phyloP scores from a whole-genome alignment of 371 early-diverging fungal species.

The Mucor sp. region DNA sequence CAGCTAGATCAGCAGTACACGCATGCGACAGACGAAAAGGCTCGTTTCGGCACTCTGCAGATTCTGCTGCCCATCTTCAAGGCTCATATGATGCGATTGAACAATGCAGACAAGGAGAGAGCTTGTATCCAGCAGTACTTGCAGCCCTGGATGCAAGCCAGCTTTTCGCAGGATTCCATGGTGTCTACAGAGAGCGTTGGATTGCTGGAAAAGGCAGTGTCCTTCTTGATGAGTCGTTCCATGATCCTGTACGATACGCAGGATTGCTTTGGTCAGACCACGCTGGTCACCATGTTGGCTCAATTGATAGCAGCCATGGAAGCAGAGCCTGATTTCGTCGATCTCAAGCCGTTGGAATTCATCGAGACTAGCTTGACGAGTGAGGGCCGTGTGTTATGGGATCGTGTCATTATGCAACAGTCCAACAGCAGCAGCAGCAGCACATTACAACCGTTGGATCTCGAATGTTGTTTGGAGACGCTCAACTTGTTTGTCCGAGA shows the following conservation, averaged over 20 bases:
- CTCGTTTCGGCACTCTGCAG: conserved; percentile 46
- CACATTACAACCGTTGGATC: conserved; percentile 16
- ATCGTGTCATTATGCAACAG: conserved; percentile 7
- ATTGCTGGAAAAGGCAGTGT: conserved; percentile 29
- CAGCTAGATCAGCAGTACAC: conserved; percentile 39
- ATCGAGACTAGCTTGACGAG: conserved; percentile 14
- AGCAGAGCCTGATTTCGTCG: conserved; percentile 49
- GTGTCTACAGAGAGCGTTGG: conserved; percentile 42
- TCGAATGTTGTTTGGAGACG: conserved; percentile 43
- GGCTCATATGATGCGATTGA: conserved; percentile 32
- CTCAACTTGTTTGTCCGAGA: conserved; percentile 32
- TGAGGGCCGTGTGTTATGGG: conserved; percentile 12
- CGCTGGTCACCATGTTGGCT: conserved; percentile 22
- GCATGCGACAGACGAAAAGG: conserved; percentile 36
- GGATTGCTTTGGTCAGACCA: conserved; percentile 20
- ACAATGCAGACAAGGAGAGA: conserved; percentile 21
- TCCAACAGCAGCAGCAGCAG: not conserved
- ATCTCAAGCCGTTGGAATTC: conserved; percentile 41
- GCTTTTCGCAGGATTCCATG: conserved; percentile 42
- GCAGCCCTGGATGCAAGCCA: conserved; percentile 30
- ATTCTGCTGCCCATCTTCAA: conserved; percentile 43
- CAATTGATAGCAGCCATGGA: conserved; percentile 40
- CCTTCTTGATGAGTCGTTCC: conserved; percentile 33
- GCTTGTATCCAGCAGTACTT: conserved; percentile 25
- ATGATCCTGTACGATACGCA: conserved; percentile 9